Percentiles rank a stretch among this genome's conserved stretches.
Evolutionary conservation across 768 basidiomycete species (phyloP).

Genomic region (Boletus subparvulus): DNA sequence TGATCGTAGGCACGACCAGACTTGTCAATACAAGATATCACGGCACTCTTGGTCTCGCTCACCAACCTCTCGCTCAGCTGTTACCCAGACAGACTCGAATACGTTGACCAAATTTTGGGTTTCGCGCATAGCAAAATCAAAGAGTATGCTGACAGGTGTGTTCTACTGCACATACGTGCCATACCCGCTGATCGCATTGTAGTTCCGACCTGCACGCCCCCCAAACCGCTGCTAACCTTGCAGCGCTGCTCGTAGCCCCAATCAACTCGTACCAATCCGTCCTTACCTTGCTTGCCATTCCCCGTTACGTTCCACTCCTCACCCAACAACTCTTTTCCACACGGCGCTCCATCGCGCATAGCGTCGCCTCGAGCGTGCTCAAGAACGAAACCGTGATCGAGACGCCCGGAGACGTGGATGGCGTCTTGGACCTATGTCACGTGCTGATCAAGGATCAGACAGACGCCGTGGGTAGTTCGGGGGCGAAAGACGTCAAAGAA

Average conservation of each 20-base stretch:
- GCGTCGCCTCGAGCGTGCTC: slow-evolving; percentile 89
- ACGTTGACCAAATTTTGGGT: slow-evolving; percentile 92
- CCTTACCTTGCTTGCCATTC: slow-evolving; percentile 94
- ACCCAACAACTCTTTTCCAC: slow-evolving; percentile 86
- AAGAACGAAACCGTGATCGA: slow-evolving; percentile 98
- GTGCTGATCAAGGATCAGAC: slow-evolving; percentile 87
- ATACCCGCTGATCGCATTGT: not conserved
- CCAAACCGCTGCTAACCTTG: slow-evolving; percentile 87
- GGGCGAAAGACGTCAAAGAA: slow-evolving; percentile 37
- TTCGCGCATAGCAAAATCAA: slow-evolving; percentile 86
- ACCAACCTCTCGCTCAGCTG: slow-evolving; percentile 95
- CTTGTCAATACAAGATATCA: slow-evolving; percentile 95
- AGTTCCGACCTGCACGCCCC: slow-evolving; percentile 88
- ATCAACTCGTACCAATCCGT: slow-evolving; percentile 97
- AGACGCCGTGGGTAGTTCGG: slow-evolving; percentile 45
- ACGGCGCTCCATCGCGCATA: slow-evolving; percentile 89
- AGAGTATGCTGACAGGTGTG: slow-evolving; percentile 78
- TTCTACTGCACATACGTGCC: not conserved
- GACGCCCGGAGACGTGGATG: slow-evolving; percentile 89
- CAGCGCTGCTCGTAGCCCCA: slow-evolving; percentile 87
- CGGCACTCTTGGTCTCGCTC: slow-evolving; percentile 91
- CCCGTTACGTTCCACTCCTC: slow-evolving; percentile 83
- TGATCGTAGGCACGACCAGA: slow-evolving; percentile 84
- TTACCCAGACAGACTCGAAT: slow-evolving; percentile 95
- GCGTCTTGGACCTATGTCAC: slow-evolving; percentile 88